Evolutionary conservation across 208 protist species (phyloP).

Genomic region (Willaertia magna): DNA sequence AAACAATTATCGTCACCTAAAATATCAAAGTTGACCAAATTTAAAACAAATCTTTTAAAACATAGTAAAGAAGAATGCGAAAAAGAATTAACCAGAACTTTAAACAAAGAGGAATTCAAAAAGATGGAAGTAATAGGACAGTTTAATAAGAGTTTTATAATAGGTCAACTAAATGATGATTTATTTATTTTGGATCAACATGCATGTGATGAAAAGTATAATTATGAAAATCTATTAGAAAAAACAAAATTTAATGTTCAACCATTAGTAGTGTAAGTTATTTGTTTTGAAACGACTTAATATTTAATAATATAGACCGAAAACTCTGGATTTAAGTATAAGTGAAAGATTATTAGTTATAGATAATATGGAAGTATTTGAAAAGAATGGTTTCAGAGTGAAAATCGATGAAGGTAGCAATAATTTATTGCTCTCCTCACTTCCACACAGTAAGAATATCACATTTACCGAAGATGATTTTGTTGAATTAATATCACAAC

Average conservation of each 20-base stretch:
- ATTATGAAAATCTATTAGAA: conserved; percentile 66
- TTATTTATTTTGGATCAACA: conserved; percentile 85
- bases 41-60: neutral
- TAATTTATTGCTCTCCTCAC: conserved; percentile 50
- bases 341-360: conserved; percentile 58
- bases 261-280: conserved; percentile 57
- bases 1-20: too few relatives aligned
- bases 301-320: too few relatives aligned
- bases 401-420: conserved; percentile 15
- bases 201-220: conserved; percentile 82
- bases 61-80: conserved; percentile 15
- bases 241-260: conserved; percentile 46
- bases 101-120: conserved; percentile 59
- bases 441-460: conserved; percentile 66
- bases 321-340: conserved; percentile 50
- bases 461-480: conserved; percentile 62
- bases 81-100: conserved; percentile 3
- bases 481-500: conserved; percentile 43
- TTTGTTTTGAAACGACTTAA: too few relatives aligned
- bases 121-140: conserved; percentile 73
- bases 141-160: conserved; percentile 85
- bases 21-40: neutral
- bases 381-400: conserved; percentile 69
- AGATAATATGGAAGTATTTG: conserved; percentile 45
- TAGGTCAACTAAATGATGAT: conserved; percentile 52